Evolutionary conservation across 352 stramenopile genomes (phyloP).

Genomic region (Globisporangium cederbergense): DNA sequence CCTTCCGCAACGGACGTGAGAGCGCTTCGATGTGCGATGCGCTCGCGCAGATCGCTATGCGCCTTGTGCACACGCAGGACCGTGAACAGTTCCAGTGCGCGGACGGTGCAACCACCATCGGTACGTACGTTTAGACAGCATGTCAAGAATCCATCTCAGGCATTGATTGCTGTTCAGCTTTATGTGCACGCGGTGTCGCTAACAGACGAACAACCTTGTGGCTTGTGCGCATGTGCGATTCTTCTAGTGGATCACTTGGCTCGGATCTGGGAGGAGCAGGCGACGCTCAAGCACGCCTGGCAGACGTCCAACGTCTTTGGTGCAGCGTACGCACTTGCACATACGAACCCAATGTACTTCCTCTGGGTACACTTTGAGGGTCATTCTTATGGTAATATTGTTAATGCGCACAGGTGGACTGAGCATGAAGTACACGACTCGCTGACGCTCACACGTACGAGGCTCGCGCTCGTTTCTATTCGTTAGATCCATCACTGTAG

Average conservation of each 20-base stretch:
- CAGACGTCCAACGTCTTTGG: slow-evolving; percentile 33
- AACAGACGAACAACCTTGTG: too few species aligned
- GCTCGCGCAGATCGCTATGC: slow-evolving; percentile 56
- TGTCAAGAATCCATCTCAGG: too few species aligned
- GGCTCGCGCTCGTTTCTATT: not conserved
- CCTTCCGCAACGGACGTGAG: slow-evolving; percentile 30
- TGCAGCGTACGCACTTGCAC: slow-evolving; percentile 15
- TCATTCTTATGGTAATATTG: not conserved
- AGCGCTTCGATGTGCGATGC: slow-evolving; percentile 34
- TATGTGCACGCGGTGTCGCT: too few species aligned
- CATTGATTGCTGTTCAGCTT: too few species aligned
- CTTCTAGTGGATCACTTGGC: slow-evolving; percentile 54
- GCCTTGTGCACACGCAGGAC: slow-evolving; percentile 45
- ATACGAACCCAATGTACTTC: not conserved
- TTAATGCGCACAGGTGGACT: slow-evolving; percentile 29
- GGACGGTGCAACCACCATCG: slow-evolving; percentile 51
- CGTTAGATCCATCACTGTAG: not conserved
- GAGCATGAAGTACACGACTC: slow-evolving; percentile 50
- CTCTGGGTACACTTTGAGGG: not conserved
- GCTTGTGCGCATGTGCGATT: slow-evolving; percentile 1
- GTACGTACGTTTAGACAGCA: slow-evolving; percentile 30
- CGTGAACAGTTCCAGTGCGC: slow-evolving; percentile 47
- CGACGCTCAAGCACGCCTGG: slow-evolving; percentile 37
- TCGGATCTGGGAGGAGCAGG: slow-evolving; percentile 55
- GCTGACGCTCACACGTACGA: slow-evolving; percentile 46